Base-by-base conservation (phyloP, 2,329 filamentous ascomycete species). In the Epichloe sp. region DNA sequence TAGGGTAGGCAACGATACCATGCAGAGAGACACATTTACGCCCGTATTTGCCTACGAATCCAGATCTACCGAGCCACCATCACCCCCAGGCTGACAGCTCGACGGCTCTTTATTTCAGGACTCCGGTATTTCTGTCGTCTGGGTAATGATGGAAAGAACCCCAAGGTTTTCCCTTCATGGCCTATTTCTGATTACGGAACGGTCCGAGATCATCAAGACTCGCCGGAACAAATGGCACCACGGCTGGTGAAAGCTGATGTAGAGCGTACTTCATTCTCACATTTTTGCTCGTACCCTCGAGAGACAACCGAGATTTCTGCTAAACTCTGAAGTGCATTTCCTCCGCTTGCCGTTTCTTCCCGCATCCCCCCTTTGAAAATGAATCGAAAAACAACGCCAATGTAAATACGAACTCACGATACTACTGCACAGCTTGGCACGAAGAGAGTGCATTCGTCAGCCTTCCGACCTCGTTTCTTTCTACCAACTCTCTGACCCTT, bases 291-390 rank as follows among this genome's bases (percentile, higher is more conserved):
- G 21, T 36, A 56, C 54, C 58, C 60, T 61, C 62, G 59, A 57
- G 54, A 47, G 38, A 57, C 59, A 55, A 57, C 58, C 51, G 58
- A 59, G 51, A 65, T 63, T 62, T 31, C 63, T 62, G 61, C 61
- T 62, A 63, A 62, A 59, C 60, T 63, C 59, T 66, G 65, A 62
- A 66, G 62, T 65, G 68, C 66, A 69, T 62, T 58, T 42, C 34
- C 36, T 38, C 36, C 5, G 12, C 15, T n/a, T 38, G 12, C 36
- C 36, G 14, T 5, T 37, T n/a, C 11, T 38, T n/a, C 12, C 12
- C 15, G 12, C 36, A 38, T 38, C 36, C 36, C 4, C 15, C 36
- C 36, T 38, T 1, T 38, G 36, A 26, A 47, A n/a, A 11, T 14
- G 14, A n/a, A 38, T 23, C 4, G 26, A 23, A 12, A 47, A 26